These are phyloP conservation scores for Ambrosiella beaveri DNA, from an alignment of 2,329 filamentous ascomycete species.

Conservation along the genomic window DNA sequence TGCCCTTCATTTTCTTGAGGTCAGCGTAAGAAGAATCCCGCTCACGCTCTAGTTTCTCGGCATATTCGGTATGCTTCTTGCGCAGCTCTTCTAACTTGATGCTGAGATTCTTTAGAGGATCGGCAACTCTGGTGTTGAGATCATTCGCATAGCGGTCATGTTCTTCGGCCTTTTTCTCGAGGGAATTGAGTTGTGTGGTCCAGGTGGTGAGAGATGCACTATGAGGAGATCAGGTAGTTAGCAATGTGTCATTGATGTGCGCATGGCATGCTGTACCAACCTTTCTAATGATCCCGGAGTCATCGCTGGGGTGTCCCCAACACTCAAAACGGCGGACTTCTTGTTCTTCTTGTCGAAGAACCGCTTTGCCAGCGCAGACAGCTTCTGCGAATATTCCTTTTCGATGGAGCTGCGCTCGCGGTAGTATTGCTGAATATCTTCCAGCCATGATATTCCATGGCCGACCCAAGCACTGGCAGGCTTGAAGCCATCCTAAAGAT, in stretches of 20 bases:
- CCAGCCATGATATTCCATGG: slow-evolving; percentile 82
- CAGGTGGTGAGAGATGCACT: slow-evolving; percentile 93
- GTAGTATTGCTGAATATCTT: slow-evolving; percentile 95
- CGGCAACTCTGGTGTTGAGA: slow-evolving; percentile 63
- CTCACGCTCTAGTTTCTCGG: slow-evolving; percentile 75
- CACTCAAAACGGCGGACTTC: slow-evolving; percentile 73
- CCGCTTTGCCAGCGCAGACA: slow-evolving; percentile 77
- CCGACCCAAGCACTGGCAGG: slow-evolving; percentile 82
- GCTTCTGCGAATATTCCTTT: slow-evolving; percentile 87
- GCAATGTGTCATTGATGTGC: not conserved
- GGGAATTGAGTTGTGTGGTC: slow-evolving; percentile 79
- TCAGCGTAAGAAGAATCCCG: slow-evolving; percentile 70
- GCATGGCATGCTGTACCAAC: slow-evolving; percentile 22
- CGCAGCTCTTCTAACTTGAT: slow-evolving; percentile 75
- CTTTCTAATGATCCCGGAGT: slow-evolving; percentile 91
- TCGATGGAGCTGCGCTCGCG: slow-evolving; percentile 86
- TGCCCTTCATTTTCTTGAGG: slow-evolving; percentile 74
- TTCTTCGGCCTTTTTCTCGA: slow-evolving; percentile 75
- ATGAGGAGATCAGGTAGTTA: not conserved
- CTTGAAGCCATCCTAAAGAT: slow-evolving; percentile 77
- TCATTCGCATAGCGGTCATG: slow-evolving; percentile 73
- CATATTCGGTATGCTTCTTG: slow-evolving; percentile 79
- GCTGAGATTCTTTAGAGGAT: slow-evolving; percentile 63
- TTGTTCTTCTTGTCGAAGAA: slow-evolving; percentile 95
- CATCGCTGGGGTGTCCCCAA: slow-evolving; percentile 81